These are phyloP conservation scores for Scutellaria minor DNA, from an alignment of 257 asterid species.

Conservation along the genomic window DNA sequence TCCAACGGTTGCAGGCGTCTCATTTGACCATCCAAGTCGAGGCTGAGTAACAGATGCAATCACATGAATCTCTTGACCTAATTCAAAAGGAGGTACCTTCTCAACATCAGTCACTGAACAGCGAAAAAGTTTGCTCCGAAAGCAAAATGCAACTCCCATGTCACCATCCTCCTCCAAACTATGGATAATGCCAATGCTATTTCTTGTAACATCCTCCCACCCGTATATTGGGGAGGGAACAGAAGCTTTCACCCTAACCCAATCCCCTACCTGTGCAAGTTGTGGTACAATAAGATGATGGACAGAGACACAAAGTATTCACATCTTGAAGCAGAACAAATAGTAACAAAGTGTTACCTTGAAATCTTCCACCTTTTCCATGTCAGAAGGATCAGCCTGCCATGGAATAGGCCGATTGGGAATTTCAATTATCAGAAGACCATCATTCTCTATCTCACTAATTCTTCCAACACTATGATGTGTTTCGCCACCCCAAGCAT, in stretches of 20 bases:
- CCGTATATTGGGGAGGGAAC: conserved; percentile 97
- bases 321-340: conserved; percentile 23
- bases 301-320: conserved; percentile 18
- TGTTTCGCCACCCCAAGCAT: conserved; percentile 99
- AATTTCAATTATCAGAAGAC: conserved; percentile 88
- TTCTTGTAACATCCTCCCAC: conserved; percentile 93
- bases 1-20: conserved; percentile 89
- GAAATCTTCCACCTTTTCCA: conserved; percentile 94
- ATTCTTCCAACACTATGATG: conserved; percentile 97
- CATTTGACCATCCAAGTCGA: conserved; percentile 97
- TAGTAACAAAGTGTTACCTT: conserved; percentile 61
- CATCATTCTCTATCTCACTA: conserved; percentile 92
- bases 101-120: conserved; percentile 96
- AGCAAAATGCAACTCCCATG: conserved; percentile 96
- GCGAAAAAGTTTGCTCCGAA: conserved; percentile 84
- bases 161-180: conserved; percentile 99
- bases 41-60: conserved; percentile 84
- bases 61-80: conserved; percentile 86
- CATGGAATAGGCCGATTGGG: conserved; percentile 87
- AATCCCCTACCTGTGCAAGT: conserved; percentile 77
- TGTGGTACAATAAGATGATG: conserved; percentile 25
- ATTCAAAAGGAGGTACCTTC: conserved; percentile 85
- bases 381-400: conserved; percentile 99
- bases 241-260: conserved; percentile 93
- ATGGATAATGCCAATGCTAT: conserved; percentile 85